Base-by-base conservation (phyloP, 768 basidiomycete genomes). In the Mycena indigotica region DNA sequence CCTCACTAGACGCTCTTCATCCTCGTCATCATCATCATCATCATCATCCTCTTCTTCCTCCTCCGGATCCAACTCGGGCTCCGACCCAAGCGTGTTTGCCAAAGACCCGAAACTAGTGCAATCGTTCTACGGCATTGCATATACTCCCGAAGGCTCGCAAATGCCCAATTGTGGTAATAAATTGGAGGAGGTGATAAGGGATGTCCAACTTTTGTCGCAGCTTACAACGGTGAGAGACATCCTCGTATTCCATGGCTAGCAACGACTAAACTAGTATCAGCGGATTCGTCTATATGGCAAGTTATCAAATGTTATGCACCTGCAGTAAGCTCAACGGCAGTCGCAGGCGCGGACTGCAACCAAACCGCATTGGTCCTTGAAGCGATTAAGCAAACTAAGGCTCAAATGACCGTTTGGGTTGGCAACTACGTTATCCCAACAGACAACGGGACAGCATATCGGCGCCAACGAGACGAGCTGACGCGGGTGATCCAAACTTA, bases 81-180 rank as follows among this genome's bases (percentile, higher is more conserved):
- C 50, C 13, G 62, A 95, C 70, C 92, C 94, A 3, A 92, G 86
- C 71, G 79, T 80, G 17, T 97, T 95, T 72, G 70, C 73, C 19
- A 89, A 87, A 73, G 82, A 95, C 70, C 51, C 82, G 2, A 79
- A 79, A 28, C 73, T 96, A 50, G 80, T 86, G 60, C 84, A 89
- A 62, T 80, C 84, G 0, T 91, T 97, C 74, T 96, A 87, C 69
- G 94, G 90, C 4, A 67, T 96, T 23, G 94, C 94, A 0, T 96
- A 96, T 71, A 93, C 92, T 1, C 93, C 94, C 8, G 73, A 75
- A 19, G 85, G 85, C 38, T 84, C 87, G n/a, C 84, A 87, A 63
- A 70, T 86, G 23, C 91, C 91, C 0, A 67, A 81, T 29, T 93
- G 91, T 63, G 87, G 86, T 10, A 87, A 80, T 55, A 69, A 66